Percentiles rank a stretch among this genome's conserved stretches.
Evolutionary conservation across 129 eudicot genomes (phyloP).

Genomic region (Lactuca saligna): DNA sequence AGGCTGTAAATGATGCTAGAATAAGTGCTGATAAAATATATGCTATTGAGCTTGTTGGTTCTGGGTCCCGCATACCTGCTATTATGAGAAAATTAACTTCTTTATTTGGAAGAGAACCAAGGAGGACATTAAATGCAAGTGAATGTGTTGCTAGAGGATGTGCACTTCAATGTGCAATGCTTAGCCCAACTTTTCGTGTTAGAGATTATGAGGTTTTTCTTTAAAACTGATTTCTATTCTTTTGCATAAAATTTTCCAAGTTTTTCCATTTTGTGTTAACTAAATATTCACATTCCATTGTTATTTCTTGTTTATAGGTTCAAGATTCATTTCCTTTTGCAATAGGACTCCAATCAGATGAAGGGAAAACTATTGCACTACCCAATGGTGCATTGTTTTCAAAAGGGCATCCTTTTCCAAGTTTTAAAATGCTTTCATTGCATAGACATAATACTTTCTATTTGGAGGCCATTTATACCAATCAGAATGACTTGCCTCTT

Average conservation of each 20-base stretch:
- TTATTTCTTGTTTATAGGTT: conserved; percentile 53
- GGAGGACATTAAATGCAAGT: conserved; percentile 90
- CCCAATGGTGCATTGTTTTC: conserved; percentile 64
- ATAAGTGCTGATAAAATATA: conserved; percentile 57
- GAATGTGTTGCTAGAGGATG: conserved; percentile 99
- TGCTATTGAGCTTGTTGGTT: conserved; percentile 92
- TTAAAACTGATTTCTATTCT: too few species aligned
- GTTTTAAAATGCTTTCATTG: conserved; percentile 63
- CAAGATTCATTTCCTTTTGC: conserved; percentile 89
- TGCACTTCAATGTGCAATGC: conserved; percentile 97
- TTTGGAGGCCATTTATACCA: conserved; percentile 63
- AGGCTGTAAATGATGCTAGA: conserved; percentile 73
- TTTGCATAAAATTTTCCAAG: neutral
- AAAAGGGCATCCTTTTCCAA: conserved; percentile 75
- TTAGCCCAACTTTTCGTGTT: conserved; percentile 85
- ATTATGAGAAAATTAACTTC: conserved; percentile 49
- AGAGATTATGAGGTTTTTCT: conserved; percentile 89
- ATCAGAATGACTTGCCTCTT: conserved; percentile 62
- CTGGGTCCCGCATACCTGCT: conserved; percentile 96
- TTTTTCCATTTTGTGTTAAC: conserved; percentile 10
- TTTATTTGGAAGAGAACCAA: conserved; percentile 65
- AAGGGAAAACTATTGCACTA: conserved; percentile 45
- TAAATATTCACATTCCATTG: neutral
- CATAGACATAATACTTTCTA: conserved; percentile 56
- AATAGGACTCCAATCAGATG: conserved; percentile 65